phyloP scores from a whole-genome alignment of 2,329 filamentous ascomycete species.

The Cladosporium velox region DNA sequence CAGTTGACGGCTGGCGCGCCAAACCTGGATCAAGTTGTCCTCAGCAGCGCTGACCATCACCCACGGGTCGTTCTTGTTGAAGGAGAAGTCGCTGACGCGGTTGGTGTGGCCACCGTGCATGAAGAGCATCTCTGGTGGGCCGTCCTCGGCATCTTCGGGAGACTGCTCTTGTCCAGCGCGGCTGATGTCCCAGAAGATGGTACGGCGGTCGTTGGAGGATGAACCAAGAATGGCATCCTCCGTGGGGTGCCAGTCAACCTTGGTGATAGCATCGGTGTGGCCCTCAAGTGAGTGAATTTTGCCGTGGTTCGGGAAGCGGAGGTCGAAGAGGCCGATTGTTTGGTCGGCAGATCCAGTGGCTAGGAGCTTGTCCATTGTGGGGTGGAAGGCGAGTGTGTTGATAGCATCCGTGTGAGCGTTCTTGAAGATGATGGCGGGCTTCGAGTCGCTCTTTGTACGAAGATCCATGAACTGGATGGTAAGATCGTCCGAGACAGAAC shows the following conservation, averaged over 20 bases:
- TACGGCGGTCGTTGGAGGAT: conserved; percentile 86
- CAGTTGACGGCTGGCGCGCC: conserved; percentile 41
- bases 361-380: conserved; percentile 82
- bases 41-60: conserved; percentile 93
- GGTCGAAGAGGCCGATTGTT: conserved; percentile 91
- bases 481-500: conserved; percentile 91
- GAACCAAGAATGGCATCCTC: conserved; percentile 88
- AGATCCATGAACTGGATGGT: conserved; percentile 90
- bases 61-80: conserved; percentile 97
- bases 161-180: conserved; percentile 91
- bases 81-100: conserved; percentile 93
- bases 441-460: conserved; percentile 61
- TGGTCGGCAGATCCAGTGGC: conserved; percentile 95
- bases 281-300: conserved; percentile 87
- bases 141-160: conserved; percentile 92
- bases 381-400: conserved; percentile 95
- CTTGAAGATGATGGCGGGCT: conserved; percentile 61
- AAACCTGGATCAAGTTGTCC: conserved; percentile 95
- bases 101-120: conserved; percentile 99
- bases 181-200: conserved; percentile 96
- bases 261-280: conserved; percentile 87
- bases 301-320: conserved; percentile 69
- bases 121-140: conserved; percentile 93
- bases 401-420: conserved; percentile 88
- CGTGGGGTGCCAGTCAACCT: conserved; percentile 89